Conservation (phyloP, 495 filamentous ascomycete genomes). For the Aspergillus asperescens region DNA sequence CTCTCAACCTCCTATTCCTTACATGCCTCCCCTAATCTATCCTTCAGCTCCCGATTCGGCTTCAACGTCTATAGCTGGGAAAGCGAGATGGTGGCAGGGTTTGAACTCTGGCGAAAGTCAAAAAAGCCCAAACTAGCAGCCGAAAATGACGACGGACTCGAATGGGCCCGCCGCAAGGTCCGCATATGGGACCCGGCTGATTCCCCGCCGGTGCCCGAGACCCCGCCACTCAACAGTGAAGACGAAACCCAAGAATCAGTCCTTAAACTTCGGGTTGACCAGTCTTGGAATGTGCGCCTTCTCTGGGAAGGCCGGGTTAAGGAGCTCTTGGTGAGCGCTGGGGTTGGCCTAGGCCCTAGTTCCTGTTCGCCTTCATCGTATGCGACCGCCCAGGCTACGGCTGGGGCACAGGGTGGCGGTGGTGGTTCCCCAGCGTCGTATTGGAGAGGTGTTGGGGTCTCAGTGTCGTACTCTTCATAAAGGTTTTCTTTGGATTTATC, state of each 20-base stretch:
- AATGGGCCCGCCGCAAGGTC: constrained; percentile 44
- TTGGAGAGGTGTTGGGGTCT: constrained; percentile 67
- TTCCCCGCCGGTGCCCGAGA: constrained; percentile 23
- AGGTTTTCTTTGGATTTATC: background rate
- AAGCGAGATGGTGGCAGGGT: constrained; percentile 83
- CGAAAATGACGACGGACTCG: constrained; percentile 36
- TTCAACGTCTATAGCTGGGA: constrained; percentile 99
- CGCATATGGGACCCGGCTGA: constrained; percentile 22
- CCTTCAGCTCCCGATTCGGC: constrained; percentile 83
- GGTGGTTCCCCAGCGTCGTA: constrained; percentile 57
- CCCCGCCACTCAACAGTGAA: constrained; percentile 21
- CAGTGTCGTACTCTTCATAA: constrained; percentile 90
- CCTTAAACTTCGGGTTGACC: constrained; percentile 83
- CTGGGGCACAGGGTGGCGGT: constrained; percentile 52
- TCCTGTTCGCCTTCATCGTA: constrained; percentile 37
- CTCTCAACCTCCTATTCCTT: constrained; percentile 86
- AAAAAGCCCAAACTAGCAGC: constrained; percentile 25
- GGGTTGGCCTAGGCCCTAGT: constrained; percentile 62
- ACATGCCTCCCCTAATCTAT: constrained; percentile 70
- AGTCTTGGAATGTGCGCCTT: constrained; percentile 74
- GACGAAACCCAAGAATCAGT: constrained; percentile 73
- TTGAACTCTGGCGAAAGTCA: constrained; percentile 74
- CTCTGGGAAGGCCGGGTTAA: constrained; percentile 94
- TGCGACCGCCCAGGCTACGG: constrained; percentile 19
- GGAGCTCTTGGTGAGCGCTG: constrained; percentile 86